Evolutionary conservation across 176 grass and related monocot genomes (phyloP).

Genomic region (Aegilops umbellulata): DNA sequence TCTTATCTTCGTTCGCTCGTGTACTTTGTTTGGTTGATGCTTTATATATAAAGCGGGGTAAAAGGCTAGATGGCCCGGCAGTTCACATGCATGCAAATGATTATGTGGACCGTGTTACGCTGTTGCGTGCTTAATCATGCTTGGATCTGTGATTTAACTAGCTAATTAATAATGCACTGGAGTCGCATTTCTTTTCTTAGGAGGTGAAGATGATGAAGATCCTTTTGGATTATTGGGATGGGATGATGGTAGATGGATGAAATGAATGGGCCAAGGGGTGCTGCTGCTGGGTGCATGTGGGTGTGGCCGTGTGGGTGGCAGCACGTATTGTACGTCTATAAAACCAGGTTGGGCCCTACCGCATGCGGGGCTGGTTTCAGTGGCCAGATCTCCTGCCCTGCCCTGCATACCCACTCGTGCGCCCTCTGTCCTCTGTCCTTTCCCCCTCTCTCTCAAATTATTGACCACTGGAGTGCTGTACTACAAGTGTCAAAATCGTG

Average conservation of each 20-base stretch:
- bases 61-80: no score
- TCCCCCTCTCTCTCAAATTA: not conserved
- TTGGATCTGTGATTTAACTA: slow-evolving; percentile 41
- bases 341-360: slow-evolving; percentile 4
- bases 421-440: not conserved
- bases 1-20: no score
- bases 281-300: slow-evolving; percentile 28
- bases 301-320: slow-evolving; percentile 13
- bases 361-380: slow-evolving; percentile 2
- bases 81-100: no score
- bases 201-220: not conserved
- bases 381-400: slow-evolving; percentile 13
- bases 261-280: no score
- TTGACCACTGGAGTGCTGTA: not conserved
- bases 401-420: slow-evolving; percentile 30
- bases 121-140: no score
- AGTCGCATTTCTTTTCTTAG: no score
- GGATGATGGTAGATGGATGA: no score
- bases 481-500: no score
- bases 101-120: no score
- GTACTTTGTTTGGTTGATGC: no score
- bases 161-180: not conserved
- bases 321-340: slow-evolving; percentile 11
- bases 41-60: no score
- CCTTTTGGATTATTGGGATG: not conserved